Evolutionary conservation across 495 filamentous ascomycete species (phyloP).

Genomic region (Diplogelasinospora grovesii): DNA sequence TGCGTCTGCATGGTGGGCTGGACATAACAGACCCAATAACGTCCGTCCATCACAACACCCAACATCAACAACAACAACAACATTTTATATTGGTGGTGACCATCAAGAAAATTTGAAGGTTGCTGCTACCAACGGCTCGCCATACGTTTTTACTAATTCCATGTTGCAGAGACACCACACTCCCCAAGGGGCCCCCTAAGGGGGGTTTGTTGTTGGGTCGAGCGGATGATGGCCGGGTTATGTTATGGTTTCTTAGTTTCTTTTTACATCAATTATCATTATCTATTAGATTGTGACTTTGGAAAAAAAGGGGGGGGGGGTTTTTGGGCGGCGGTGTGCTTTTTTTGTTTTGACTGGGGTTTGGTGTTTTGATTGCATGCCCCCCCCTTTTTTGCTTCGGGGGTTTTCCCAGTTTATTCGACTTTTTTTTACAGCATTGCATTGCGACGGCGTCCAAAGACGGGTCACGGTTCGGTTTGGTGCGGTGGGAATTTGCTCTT

Average conservation of each 20-base stretch:
- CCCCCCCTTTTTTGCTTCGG: not conserved
- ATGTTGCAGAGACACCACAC: not conserved
- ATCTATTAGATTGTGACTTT: too few species aligned
- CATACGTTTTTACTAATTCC: slow-evolving; percentile 8
- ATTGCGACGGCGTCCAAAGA: slow-evolving; percentile 12
- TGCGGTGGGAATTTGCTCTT: too few species aligned
- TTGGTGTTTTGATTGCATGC: not conserved
- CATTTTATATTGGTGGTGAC: slow-evolving; percentile 3
- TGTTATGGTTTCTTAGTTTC: too few species aligned
- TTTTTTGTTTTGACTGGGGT: not conserved
- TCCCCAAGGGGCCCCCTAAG: too few species aligned
- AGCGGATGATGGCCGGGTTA: too few species aligned
- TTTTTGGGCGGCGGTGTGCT: too few species aligned
- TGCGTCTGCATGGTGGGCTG: not conserved
- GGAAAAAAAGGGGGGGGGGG: too few species aligned
- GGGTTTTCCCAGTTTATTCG: not conserved
- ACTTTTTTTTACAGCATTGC: slow-evolving; percentile 8
- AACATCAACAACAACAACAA: too few species aligned
- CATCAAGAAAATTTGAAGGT: too few species aligned
- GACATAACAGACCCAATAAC: not conserved
- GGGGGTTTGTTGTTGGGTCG: too few species aligned
- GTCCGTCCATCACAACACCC: slow-evolving; percentile 4
- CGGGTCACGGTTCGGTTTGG: not conserved
- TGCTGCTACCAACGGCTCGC: slow-evolving; percentile 7
- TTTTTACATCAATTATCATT: not conserved